Base-by-base conservation (phyloP, 495 filamentous ascomycete species). In the Penicillium cosmopolitanum region DNA sequence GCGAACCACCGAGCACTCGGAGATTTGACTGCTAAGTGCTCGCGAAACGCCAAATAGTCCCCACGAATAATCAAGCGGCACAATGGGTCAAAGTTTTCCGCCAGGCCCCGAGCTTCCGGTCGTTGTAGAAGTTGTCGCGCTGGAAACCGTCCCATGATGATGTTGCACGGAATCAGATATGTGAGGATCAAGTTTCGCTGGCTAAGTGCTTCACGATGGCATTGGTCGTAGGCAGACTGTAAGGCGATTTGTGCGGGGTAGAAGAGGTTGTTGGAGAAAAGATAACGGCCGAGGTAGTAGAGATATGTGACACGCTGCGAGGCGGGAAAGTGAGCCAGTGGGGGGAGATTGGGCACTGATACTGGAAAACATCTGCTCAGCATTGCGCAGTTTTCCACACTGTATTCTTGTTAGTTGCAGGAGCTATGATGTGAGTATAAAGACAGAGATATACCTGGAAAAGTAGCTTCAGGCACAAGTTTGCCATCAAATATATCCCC, bases 281-380 rank as follows among this genome's bases (percentile, higher is more conserved):
- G 82, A 67, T 93, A 97, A 40, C 93, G 89, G 31, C 94, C 94
- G 16, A 97, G 89, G 67, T 96, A 97, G 74, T 96, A 97, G 6
- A 96, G 86, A 69, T 93, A 98, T 19, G 94, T 93, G 28, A 96
- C 90, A 42, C 91, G 85, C 57, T 97, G 91, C 10, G 91, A 83
- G n/a, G 91, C 91, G 15, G 94, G 91, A 68, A 93, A 97, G 43
- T 88, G 78, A 4, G 80, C 77, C 15, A 96, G 79, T 0, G 90
- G 90, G 5, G 5, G 93, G 91, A 2, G 91, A 92, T 61, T 88
- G 87, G 36, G 91, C 86, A 61, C 85, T 87, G 66, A 98, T 91
- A 65, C 96, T 96, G 60, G 87, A 88, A 70, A 97, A 93, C 72
- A 98, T 90, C 60, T 92, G 90, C 51, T 91, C 87, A 12, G 91